Evolutionary conservation across 495 filamentous ascomycete genomes (phyloP), one percentile per base, ranked within the genome.

Genomic region (Aspergillus avenaceus): DNA sequence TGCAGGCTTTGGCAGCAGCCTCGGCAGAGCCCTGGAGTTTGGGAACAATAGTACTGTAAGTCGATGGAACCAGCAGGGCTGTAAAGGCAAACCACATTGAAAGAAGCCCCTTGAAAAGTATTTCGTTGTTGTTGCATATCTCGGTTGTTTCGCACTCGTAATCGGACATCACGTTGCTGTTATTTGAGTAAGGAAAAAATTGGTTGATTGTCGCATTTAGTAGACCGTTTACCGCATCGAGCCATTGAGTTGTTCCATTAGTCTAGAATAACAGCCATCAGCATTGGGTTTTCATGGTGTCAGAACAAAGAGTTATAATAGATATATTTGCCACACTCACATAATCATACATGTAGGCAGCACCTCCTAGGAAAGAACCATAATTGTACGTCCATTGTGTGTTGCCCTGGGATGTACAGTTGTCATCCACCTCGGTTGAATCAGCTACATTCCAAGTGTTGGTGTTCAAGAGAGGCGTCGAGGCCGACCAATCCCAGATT

Each of bases 81-180:
- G 77, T 77, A 21, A 71, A 74, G 2, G 80, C 76, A 57, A 90
- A 75, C 76, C 79, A 85, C 18, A 79, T 81, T 19, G 81, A 65
- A 14, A 86, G 64, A 47, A 86, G 80, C 22, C 85, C 85, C 65
- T 90, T 90, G 74, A 87, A 86, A 29, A 78, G 77, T 24, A 79
- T 77, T 54, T 87, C 76, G 64, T 88, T 84, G 22, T 73, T 56
- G 57, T 90, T 75, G 65, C 87, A 90, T 0, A 54, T 69, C 26
- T 69, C 56, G 28, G 63, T 63, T 3, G 76, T 61, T 63, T 91
- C 88, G 67, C 88, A 93, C 18, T 81, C 76, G 16, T 84, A 70
- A 61, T 92, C 88, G 37, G 74, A 73, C 59, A 86, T 81, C 51
- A 83, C 70, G 19, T 74, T 64, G 13, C 69, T 63, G 28, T 73